Base-by-base conservation (phyloP, 2,329 filamentous ascomycete genomes). In the Fusarium praegraminearum region DNA sequence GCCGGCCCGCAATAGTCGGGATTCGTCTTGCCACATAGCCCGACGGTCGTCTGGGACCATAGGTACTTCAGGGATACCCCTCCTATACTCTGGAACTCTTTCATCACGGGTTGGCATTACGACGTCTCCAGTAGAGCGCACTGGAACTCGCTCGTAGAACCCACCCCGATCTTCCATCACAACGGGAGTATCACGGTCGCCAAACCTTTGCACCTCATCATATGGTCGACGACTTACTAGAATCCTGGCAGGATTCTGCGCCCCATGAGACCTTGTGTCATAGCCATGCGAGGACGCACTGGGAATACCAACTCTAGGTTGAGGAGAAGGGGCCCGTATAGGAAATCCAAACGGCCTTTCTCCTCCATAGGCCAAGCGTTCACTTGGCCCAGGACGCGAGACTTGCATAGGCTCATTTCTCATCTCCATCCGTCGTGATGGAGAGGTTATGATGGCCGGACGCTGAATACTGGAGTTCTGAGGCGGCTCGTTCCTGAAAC, bases 131-230 rank as follows among this genome's bases (percentile, higher is more conserved):
- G 51, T 38, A 49, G 53, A 57, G 54, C 52, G 69, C 38, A 56
- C 61, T 59, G 70, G 64, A 36, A 80, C 73, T 58, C 77, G 78
- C 65, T 79, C 80, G 63, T 73, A 79, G 55, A 80, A 80, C 18
- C 78, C 78, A 57, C 78, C 79, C 32, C 79, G 76, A 69, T 81
- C 78, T 65, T 81, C 79, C 80, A 82, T 82, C 67, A 80, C 55
- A 47, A 81, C 75, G 20, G 77, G 77, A 24, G 76, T 78, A n/a
- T 72, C 71, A 40, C 74, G 74, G 26, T 71, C 74, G 53, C 78
- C 79, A 20, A 73, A 73, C 46, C 77, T 73, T 55, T 74, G 67
- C 51, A 72, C 72, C 62, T 79, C 76, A 54, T 78, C 65, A 51
- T 76, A 73, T 24, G 78, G 77, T 45, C 75, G 76, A 58, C 71